phyloP scores from a whole-genome alignment of 2,329 filamentous ascomycete species.

The Colletotrichum sp. region DNA sequence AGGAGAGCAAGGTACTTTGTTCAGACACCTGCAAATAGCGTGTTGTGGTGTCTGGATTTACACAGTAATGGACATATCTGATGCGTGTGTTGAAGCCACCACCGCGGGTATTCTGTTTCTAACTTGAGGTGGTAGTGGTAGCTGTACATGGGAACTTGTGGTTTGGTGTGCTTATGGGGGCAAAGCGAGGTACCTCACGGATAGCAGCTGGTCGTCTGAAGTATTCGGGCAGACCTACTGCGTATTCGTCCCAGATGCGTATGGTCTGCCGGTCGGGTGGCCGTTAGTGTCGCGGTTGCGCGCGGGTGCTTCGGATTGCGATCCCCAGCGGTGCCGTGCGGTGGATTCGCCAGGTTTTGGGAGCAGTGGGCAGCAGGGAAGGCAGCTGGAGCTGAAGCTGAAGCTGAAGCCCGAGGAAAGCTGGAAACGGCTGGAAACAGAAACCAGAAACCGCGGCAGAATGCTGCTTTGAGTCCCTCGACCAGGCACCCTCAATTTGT shows the following conservation, averaged over 20 bases:
- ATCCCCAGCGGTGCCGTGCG: not conserved
- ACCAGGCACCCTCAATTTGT: not conserved
- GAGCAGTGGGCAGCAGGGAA: constrained; percentile 9
- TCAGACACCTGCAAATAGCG: not conserved
- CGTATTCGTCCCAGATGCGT: constrained; percentile 15
- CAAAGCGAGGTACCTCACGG: not conserved
- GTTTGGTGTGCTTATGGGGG: not conserved
- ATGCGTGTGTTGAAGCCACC: not conserved
- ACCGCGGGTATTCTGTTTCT: not conserved
- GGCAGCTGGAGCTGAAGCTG: constrained; percentile 13
- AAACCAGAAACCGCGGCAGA: not conserved
- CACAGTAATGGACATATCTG: not conserved
- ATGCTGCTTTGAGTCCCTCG: not conserved
- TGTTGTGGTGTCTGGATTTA: not conserved
- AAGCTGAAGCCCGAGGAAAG: constrained; percentile 1
- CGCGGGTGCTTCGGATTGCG: constrained; percentile 17
- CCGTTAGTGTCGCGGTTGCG: not conserved
- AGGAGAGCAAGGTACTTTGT: not conserved
- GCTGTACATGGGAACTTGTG: not conserved
- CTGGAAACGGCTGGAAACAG: constrained; percentile 3
- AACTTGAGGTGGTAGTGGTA: not conserved
- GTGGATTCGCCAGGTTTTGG: constrained; percentile 3
- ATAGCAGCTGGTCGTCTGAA: not conserved
- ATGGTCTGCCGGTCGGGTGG: not conserved
- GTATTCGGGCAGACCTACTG: not conserved